These are phyloP conservation scores for Byssothecium circinans DNA, from an alignment of 2,329 filamentous ascomycete species.

Conservation along the genomic window DNA sequence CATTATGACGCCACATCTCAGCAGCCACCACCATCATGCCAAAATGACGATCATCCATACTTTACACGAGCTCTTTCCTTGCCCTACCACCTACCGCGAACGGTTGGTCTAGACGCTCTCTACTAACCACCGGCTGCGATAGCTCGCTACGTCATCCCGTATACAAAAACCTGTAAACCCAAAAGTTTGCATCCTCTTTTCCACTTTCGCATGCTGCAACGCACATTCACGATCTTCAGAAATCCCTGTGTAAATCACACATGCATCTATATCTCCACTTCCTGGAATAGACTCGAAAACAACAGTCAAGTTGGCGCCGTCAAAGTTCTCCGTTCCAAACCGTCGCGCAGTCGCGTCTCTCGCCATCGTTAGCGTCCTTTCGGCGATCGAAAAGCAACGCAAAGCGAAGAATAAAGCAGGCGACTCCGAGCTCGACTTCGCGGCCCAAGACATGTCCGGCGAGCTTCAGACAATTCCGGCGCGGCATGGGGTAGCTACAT, in stretches of 20 bases:
- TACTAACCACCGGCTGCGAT: no score
- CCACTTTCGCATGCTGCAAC: not conserved
- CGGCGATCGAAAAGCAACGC: slow-evolving; percentile 38
- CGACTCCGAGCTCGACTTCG: slow-evolving; percentile 13
- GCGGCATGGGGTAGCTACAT: slow-evolving; percentile 54
- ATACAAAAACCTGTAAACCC: not conserved
- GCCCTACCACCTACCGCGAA: no score
- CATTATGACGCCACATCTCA: no score
- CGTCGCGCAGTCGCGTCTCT: slow-evolving; percentile 41
- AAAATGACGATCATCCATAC: no score
- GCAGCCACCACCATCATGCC: no score
- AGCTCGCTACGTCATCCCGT: not conserved
- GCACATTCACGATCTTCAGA: not conserved
- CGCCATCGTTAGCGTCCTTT: slow-evolving; percentile 37
- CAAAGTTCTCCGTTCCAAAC: slow-evolving; percentile 8
- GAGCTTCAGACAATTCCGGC: slow-evolving; percentile 52
- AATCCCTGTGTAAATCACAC: not conserved
- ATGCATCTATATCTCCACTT: not conserved
- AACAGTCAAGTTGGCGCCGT: slow-evolving; percentile 2
- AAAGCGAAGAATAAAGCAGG: slow-evolving; percentile 19
- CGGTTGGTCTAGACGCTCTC: no score
- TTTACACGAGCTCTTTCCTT: no score
- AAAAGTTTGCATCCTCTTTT: not conserved
- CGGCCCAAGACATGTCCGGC: slow-evolving; percentile 40
- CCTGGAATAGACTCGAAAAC: not conserved